phyloP scores from a whole-genome alignment of 495 filamentous ascomycete species.

The Lophiostoma macrostomum region DNA sequence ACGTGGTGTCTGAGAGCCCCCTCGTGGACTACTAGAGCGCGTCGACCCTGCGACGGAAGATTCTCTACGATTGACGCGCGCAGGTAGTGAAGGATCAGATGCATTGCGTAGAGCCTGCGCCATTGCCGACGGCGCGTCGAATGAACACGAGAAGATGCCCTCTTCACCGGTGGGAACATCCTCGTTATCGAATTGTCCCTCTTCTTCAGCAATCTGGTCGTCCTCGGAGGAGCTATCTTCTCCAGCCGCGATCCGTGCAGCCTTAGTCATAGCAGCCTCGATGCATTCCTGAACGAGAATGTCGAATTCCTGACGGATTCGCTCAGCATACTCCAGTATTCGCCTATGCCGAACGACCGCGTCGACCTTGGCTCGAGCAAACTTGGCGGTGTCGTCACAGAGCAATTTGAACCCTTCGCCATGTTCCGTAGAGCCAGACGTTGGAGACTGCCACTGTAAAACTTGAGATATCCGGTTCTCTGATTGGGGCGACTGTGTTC shows the following conservation, averaged over 20 bases:
- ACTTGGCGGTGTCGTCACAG: constrained; percentile 79
- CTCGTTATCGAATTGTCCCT: constrained; percentile 43
- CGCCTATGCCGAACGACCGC: constrained; percentile 84
- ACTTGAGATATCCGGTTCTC: constrained; percentile 91
- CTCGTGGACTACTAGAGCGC: constrained; percentile 84
- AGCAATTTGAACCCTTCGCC: constrained; percentile 87
- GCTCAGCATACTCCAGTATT: constrained; percentile 93
- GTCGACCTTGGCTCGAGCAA: constrained; percentile 84
- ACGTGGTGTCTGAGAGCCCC: constrained; percentile 77
- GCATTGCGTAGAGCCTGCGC: constrained; percentile 53
- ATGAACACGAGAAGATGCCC: constrained; percentile 52
- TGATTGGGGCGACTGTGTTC: constrained; percentile 91
- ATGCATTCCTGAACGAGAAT: constrained; percentile 93
- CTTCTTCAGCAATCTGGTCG: constrained; percentile 39
- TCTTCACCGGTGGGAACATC: constrained; percentile 42
- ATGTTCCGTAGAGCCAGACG: constrained; percentile 86
- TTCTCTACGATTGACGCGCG: constrained; percentile 45
- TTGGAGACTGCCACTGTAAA: constrained; percentile 90
- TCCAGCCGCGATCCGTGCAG: constrained; percentile 79
- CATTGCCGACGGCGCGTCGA: constrained; percentile 57
- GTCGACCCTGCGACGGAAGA: constrained; percentile 66
- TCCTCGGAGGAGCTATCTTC: constrained; percentile 69
- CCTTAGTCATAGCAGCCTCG: constrained; percentile 84
- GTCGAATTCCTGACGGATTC: constrained; percentile 89
- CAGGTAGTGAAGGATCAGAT: constrained; percentile 41